These are phyloP conservation scores for Yueomyces sp. DNA, from an alignment of 805 yeast species.

Conservation along the genomic window DNA sequence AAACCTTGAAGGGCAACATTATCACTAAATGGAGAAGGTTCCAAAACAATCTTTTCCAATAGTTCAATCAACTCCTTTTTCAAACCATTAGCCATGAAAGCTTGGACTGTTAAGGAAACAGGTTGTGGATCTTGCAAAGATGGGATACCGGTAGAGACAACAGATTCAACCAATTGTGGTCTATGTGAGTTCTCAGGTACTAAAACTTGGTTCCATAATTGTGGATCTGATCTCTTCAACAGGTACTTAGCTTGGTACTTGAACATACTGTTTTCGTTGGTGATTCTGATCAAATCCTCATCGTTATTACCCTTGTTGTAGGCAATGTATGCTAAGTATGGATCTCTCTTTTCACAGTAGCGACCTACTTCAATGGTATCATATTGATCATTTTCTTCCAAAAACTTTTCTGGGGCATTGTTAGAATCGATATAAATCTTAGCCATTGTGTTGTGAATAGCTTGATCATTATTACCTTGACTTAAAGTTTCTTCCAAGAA, in stretches of 20 bases:
- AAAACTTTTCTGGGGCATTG: slow-evolving; percentile 93
- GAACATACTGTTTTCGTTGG: slow-evolving; percentile 96
- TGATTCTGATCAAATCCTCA: slow-evolving; percentile 75
- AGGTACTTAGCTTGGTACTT: slow-evolving; percentile 98
- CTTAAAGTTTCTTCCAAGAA: slow-evolving; percentile 80
- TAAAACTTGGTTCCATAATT: slow-evolving; percentile 72
- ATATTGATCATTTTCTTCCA: slow-evolving; percentile 79
- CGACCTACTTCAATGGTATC: slow-evolving; percentile 93
- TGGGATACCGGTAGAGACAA: slow-evolving; percentile 92
- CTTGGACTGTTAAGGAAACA: slow-evolving; percentile 83
- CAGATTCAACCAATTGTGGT: slow-evolving; percentile 85
- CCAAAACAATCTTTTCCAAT: slow-evolving; percentile 88
- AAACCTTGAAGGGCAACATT: slow-evolving; percentile 92
- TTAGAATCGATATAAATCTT: slow-evolving; percentile 96
- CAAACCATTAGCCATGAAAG: slow-evolving; percentile 89
- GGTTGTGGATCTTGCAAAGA: slow-evolving; percentile 89
- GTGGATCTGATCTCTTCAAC: slow-evolving; percentile 73
- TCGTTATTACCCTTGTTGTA: slow-evolving; percentile 93
- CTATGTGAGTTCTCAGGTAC: slow-evolving; percentile 68
- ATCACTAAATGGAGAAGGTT: slow-evolving; percentile 94
- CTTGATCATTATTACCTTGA: slow-evolving; percentile 78
- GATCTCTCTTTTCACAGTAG: slow-evolving; percentile 98
- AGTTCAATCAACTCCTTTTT: slow-evolving; percentile 89
- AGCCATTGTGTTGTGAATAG: slow-evolving; percentile 88
- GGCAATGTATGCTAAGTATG: slow-evolving; percentile 93